These are phyloP conservation scores for Tubosaeta sp. DNA, from an alignment of 768 basidiomycete genomes.

Conservation along the genomic window DNA sequence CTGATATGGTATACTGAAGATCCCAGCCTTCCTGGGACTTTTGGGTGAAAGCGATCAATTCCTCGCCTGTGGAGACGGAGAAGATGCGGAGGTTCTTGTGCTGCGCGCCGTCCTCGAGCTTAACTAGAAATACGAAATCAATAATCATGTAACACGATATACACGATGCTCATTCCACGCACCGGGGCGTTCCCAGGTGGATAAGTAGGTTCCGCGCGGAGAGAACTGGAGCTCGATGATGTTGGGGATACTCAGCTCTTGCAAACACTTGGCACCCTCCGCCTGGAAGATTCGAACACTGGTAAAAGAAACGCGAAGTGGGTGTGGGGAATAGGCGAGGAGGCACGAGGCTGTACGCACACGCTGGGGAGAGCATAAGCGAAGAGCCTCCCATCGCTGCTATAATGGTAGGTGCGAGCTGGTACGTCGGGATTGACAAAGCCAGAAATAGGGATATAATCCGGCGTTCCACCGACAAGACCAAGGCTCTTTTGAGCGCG, in stretches of 20 bases:
- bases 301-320: slow-evolving; percentile 8
- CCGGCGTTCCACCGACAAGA: slow-evolving; percentile 77
- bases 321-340: slow-evolving; percentile 6
- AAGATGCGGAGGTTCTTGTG: slow-evolving; percentile 95
- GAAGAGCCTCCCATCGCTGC: slow-evolving; percentile 80
- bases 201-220: slow-evolving; percentile 87
- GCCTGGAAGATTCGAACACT: slow-evolving; percentile 79
- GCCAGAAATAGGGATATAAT: slow-evolving; percentile 60
- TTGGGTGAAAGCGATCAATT: slow-evolving; percentile 83
- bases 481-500: slow-evolving; percentile 94
- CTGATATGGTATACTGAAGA: slow-evolving; percentile 85
- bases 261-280: slow-evolving; percentile 66
- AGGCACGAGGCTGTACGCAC: slow-evolving; percentile 43
- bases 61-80: slow-evolving; percentile 78
- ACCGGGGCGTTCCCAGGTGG: slow-evolving; percentile 93
- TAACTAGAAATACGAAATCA: slow-evolving; percentile 41
- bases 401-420: slow-evolving; percentile 76
- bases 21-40: slow-evolving; percentile 92
- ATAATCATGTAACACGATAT: slow-evolving; percentile 11
- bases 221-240: slow-evolving; percentile 88
- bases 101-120: slow-evolving; percentile 85
- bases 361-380: slow-evolving; percentile 74
- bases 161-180: slow-evolving; percentile 29
- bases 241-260: slow-evolving; percentile 69
- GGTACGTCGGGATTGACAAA: slow-evolving; percentile 67